A percentile compares a stretch with the other conserved stretches of the same genome.
Conservation (phyloP, 768 basidiomycete species). For the Trametes punicea region DNA sequence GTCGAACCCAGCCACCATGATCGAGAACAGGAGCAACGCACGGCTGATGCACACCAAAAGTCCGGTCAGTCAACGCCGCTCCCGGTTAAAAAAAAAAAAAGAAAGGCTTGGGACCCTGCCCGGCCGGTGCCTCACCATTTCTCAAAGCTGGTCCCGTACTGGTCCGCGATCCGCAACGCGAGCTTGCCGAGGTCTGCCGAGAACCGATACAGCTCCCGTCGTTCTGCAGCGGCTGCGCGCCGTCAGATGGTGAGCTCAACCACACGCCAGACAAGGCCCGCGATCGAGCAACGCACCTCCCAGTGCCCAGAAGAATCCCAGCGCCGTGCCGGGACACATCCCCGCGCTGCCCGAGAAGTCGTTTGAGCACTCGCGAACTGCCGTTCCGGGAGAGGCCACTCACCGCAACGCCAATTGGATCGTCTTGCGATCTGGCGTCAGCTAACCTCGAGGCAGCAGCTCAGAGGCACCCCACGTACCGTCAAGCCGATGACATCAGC, state of each 20-base stretch:
- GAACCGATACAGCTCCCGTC: slow-evolving; percentile 62
- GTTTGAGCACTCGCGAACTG: neutral
- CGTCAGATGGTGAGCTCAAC: neutral
- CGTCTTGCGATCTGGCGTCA: slow-evolving; percentile 39
- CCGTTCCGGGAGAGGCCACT: slow-evolving; percentile 4
- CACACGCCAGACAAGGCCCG: neutral
- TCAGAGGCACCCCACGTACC: slow-evolving; percentile 36
- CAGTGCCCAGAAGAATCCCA: slow-evolving; percentile 72
- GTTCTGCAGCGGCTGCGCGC: slow-evolving; percentile 47
- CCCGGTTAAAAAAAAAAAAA: neutral
- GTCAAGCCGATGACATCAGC: slow-evolving; percentile 64
- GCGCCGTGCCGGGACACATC: slow-evolving; percentile 63
- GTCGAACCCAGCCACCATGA: slow-evolving; percentile 66
- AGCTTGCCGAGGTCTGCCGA: slow-evolving; percentile 65
- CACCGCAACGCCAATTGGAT: slow-evolving; percentile 64
- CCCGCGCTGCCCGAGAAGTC: slow-evolving; percentile 49
- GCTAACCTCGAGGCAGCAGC: neutral
- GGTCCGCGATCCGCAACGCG: slow-evolving; percentile 64
- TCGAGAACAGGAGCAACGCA: slow-evolving; percentile 56
- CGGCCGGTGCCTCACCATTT: slow-evolving; percentile 51
- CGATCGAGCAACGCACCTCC: slow-evolving; percentile 44
- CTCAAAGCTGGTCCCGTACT: slow-evolving; percentile 58
- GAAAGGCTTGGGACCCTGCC: too few species aligned
- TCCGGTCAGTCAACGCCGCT: neutral
- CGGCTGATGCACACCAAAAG: slow-evolving; percentile 38